phyloP scores from a whole-genome alignment of 495 filamentous ascomycete genomes.

The Penicillium parvum region DNA sequence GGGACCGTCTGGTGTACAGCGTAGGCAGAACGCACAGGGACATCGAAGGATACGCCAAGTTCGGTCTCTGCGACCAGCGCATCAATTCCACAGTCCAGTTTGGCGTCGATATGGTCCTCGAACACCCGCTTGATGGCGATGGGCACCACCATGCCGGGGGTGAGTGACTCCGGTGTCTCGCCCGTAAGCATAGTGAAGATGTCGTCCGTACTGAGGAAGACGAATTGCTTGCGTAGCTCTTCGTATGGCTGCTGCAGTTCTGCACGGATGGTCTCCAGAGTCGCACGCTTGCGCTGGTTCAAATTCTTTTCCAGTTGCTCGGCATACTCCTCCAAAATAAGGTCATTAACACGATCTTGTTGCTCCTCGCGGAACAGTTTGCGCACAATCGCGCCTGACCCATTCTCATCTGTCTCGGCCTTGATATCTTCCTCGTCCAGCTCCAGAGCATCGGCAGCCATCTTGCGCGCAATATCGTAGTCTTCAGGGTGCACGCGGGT shows the following conservation, averaged over 20 bases:
- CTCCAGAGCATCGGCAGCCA: slow-evolving; percentile 94
- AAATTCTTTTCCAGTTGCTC: slow-evolving; percentile 91
- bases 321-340: slow-evolving; percentile 94
- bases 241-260: slow-evolving; percentile 92
- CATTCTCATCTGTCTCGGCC: slow-evolving; percentile 83
- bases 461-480: slow-evolving; percentile 94
- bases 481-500: slow-evolving; percentile 97
- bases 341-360: slow-evolving; percentile 91
- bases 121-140: slow-evolving; percentile 84
- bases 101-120: slow-evolving; percentile 86
- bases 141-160: slow-evolving; percentile 84
- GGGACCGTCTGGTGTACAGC: slow-evolving; percentile 74
- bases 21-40: slow-evolving; percentile 56
- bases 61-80: slow-evolving; percentile 74
- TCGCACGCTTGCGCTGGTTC: slow-evolving; percentile 90
- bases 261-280: slow-evolving; percentile 90
- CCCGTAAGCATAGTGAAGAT: slow-evolving; percentile 97
- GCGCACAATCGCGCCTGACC: slow-evolving; percentile 81
- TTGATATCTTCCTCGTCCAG: slow-evolving; percentile 97
- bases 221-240: slow-evolving; percentile 81
- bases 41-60: slow-evolving; percentile 58
- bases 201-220: slow-evolving; percentile 65
- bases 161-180: slow-evolving; percentile 78
- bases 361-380: slow-evolving; percentile 87
- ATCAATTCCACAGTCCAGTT: slow-evolving; percentile 90